Percentiles rank a stretch among this genome's conserved stretches.
Conservation (phyloP, 1,284 basidiomycete species). For the Rhodofomes roseus region DNA sequence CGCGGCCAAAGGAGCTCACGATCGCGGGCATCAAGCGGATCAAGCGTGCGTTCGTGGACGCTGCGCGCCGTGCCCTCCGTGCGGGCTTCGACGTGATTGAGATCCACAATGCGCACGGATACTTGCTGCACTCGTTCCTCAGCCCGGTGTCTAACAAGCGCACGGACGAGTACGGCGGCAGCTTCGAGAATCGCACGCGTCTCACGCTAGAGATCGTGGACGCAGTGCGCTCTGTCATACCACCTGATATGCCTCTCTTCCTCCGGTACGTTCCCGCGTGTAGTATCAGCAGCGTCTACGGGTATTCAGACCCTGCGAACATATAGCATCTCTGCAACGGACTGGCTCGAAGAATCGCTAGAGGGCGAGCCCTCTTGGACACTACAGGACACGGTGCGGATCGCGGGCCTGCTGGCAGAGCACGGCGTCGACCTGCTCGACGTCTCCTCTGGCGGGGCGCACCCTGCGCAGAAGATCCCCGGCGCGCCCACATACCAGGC, state of each 20-base stretch:
- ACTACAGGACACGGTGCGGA: conserved; percentile 48
- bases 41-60: conserved; percentile 55
- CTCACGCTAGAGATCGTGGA: conserved; percentile 40
- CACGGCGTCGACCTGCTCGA: conserved; percentile 58
- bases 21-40: conserved; percentile 52
- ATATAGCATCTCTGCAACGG: conserved; percentile 50
- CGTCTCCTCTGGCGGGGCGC: conserved; percentile 48
- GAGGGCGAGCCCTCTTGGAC: conserved; percentile 47
- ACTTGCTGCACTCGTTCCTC: conserved; percentile 50
- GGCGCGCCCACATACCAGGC: conserved; percentile 42
- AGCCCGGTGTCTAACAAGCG: conserved; percentile 67
- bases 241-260: conserved; percentile 20
- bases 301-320: not conserved
- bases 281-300: not conserved
- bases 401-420: conserved; percentile 46
- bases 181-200: conserved; percentile 66
- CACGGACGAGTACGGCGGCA: conserved; percentile 72
- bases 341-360: conserved; percentile 50
- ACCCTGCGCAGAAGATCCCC: conserved; percentile 31
- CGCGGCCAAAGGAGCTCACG: conserved; percentile 49
- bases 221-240: conserved; percentile 31
- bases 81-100: conserved; percentile 37
- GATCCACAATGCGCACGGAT: conserved; percentile 58
- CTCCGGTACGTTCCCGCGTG: conserved; percentile 41
- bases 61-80: conserved; percentile 50